Base-by-base conservation (phyloP, 2,329 filamentous ascomycete genomes). In the Fusarium protoensiforme region DNA sequence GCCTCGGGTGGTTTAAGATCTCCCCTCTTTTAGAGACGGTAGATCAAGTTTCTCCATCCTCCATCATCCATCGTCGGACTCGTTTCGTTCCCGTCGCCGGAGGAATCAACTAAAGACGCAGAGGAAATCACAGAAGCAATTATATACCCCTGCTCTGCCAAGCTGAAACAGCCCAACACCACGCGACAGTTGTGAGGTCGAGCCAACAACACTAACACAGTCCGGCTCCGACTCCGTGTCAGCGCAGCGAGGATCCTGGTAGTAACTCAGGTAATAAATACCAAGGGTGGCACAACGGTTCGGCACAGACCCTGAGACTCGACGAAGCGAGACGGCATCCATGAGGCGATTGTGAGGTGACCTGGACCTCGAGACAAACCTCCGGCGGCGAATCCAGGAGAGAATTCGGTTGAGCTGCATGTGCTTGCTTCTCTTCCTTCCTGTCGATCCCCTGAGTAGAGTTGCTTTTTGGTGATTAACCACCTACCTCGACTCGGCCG, bases 261-360 rank as follows among this genome's bases (percentile, higher is more conserved):
- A 68, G 61, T 48, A 39, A 54, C 20, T 73, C 70, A 43, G 67
- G 63, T 64, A 71, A 62, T 57, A 74, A 65, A 27, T 65, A 61
- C 64, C 33, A 27, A 38, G 56, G 60, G 64, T 71, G 51, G 38
- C 35, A 53, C 70, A 73, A 68, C 67, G 36, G 16, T 51, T 60
- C 62, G 62, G 33, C 29, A 51, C 54, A 35, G 56, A 39, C 41
- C 64, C 29, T 10, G 27, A 31, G 46, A 68, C 53, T 62, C 67
- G 60, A 27, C 38, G 14, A 38, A 22, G 27, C 31, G 57, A 72
- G 39, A 43, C 51, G 60, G 59, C 18, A 57, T 67, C 64, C 62
- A 71, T 74, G 71, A 73, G 71, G 43, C 64, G 67, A 71, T 61
- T 74, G 57, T 73, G 64, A 62, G 60, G 43, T 72, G 41, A 74